phyloP scores from a whole-genome alignment of 768 basidiomycete genomes.

The Stropharia rugosoannulata region DNA sequence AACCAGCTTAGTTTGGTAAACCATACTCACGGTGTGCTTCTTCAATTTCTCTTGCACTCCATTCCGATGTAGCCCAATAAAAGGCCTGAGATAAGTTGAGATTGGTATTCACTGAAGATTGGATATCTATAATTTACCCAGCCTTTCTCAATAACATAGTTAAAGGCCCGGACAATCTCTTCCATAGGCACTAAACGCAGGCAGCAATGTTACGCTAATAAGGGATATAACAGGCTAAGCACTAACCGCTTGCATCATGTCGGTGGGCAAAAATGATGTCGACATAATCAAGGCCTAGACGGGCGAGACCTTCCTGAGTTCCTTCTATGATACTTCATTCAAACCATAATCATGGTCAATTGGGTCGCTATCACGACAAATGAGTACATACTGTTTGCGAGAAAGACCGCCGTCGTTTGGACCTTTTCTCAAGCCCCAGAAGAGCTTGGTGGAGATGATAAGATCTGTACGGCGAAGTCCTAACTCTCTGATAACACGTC shows the following conservation, averaged over 20 bases:
- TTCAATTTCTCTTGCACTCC: constrained; percentile 69
- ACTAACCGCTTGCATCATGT: constrained; percentile 48
- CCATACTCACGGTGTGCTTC: constrained; percentile 52
- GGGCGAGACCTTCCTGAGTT: constrained; percentile 57
- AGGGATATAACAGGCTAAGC: neutral
- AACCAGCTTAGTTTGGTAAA: neutral
- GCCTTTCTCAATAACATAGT: constrained; percentile 70
- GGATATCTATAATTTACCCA: constrained; percentile 39
- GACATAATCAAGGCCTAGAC: constrained; percentile 72
- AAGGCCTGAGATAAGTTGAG: constrained; percentile 36
- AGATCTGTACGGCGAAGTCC: constrained; percentile 62
- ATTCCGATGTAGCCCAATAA: constrained; percentile 78
- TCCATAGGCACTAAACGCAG: constrained; percentile 46
- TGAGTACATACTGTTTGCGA: constrained; percentile 48
- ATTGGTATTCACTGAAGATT: neutral
- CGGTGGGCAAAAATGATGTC: constrained; percentile 73
- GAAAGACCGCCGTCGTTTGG: constrained; percentile 56
- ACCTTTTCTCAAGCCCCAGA: constrained; percentile 62
- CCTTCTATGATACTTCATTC: constrained; percentile 62
- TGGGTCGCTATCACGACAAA: constrained; percentile 38
- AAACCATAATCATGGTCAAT: constrained; percentile 72
- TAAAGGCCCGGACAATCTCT: constrained; percentile 80
- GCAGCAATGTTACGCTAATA: neutral
- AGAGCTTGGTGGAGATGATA: constrained; percentile 72
- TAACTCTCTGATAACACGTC: constrained; percentile 73